A percentile compares a stretch with the other conserved stretches of the same genome.
Evolutionary conservation across 2,329 filamentous ascomycete genomes (phyloP).

Genomic region (Ustulina deusta): DNA sequence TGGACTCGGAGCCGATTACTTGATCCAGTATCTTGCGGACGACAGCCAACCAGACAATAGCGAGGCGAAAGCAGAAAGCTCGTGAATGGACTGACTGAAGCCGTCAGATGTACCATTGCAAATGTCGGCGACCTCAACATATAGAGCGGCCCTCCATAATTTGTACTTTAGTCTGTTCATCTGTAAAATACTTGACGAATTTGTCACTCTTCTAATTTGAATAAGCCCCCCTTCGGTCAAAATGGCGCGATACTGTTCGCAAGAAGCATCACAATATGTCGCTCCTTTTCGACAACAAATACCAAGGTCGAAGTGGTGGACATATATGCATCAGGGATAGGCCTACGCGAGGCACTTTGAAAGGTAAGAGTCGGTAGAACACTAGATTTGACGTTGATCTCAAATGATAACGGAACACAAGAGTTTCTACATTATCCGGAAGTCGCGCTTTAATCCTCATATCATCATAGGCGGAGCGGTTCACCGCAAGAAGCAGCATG

Average conservation of each 20-base stretch:
- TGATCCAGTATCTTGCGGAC: conserved; percentile 60
- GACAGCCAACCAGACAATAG: conserved; percentile 37
- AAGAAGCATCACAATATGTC: not conserved
- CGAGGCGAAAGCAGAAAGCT: conserved; percentile 13
- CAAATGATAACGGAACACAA: not conserved
- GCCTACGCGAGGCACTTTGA: not conserved
- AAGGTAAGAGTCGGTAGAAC: not conserved
- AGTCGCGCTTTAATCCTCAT: not conserved
- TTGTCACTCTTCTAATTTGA: not conserved
- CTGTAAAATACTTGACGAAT: conserved; percentile 6
- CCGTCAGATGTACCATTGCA: conserved; percentile 3
- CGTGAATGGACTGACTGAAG: conserved; percentile 8
- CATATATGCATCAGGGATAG: not conserved
- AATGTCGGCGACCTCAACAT: not conserved
- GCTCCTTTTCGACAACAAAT: not conserved
- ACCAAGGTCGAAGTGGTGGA: not conserved
- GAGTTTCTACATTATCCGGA: not conserved
- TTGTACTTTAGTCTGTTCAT: conserved; percentile 16
- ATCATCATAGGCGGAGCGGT: not conserved
- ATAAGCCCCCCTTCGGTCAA: not conserved
- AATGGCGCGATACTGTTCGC: not conserved
- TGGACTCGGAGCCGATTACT: conserved; percentile 71
- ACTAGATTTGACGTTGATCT: not conserved
- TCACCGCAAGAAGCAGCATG: not conserved
- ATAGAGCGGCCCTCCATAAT: not conserved